Base-by-base conservation (phyloP, 257 asterid genomes). In the Thymus quinquecostatus region DNA sequence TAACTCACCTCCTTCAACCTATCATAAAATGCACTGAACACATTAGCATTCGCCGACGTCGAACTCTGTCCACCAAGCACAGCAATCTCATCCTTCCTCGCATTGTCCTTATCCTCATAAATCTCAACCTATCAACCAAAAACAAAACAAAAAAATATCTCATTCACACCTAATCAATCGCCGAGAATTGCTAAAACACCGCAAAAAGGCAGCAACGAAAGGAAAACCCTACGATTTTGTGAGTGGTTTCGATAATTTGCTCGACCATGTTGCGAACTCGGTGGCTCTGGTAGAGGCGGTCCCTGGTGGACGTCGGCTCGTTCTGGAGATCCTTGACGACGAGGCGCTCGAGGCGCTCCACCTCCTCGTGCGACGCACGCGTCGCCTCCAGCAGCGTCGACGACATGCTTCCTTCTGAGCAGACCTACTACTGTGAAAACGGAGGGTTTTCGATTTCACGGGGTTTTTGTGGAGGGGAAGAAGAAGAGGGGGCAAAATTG, bases 21-120 rank as follows among this genome's bases (percentile, higher is more conserved):
- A 75, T 92, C 98, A 64, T 95, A 92, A 86, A 95, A 95, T 6
- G 95, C 96, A 80, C 99, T 92, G 69, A 89, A 92, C 41, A 95
- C 94, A 36, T 88, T 92, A 13, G 86, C 92, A 70, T 92, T 92
- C 38, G 97, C 82, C 6, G 97, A 96, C 3, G 96, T 69, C 0
- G 85, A 80, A 34, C 97, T 91, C 87, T 84, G 95, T 10, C 98
- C 99, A 69, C 98, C 98, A 3, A 95, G 96, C 2, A 97, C 96
- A 8, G 97, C 99, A 80, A 95, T 95, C 80, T 95, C 99, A 75
- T 95, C 99, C 81, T 86, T 92, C 87, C 97, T 81, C 28, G 96
- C 88, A 61, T 57, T 83, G 78, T 95, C 99, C 44, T 87, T 81
- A 72, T 92, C 98, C 71, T 87, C 98, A 63, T 95, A 95, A 41